Base-by-base conservation (phyloP, 23 red algal genomes). In the Cyanidiococcus yangmingshanensis region DNA sequence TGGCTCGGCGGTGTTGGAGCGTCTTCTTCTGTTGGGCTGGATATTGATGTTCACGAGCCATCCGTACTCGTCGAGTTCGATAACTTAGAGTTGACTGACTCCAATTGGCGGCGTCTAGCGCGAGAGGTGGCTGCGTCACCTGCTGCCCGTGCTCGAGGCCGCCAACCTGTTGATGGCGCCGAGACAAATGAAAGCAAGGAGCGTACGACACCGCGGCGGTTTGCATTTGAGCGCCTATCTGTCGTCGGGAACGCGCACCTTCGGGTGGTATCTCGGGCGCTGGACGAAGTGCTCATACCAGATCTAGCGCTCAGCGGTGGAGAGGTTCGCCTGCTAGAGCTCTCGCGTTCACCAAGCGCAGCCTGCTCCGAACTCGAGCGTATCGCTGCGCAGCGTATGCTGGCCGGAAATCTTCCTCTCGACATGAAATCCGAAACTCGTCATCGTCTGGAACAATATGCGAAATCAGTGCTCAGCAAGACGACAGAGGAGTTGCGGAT, bases 401-500 rank as follows among this genome's bases (percentile, higher is more conserved):
- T 71, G 27, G 27, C 63, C n/a, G 32, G n/a, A 2, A 35, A 32
- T 7, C n/a, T 25, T 2, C 3, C 63, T 25, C 7, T 29, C 7
- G 63, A 30, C 16, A 25, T 71, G 12, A 32, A 25, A 2, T 2
- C 21, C 12, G 63, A 71, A 2, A 71, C 63, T 3, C 63, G 63
- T 25, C 63, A 30, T 25, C 63, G 32, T 17, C 63, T 71, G 12
- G 63, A 71, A 35, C 21, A 25, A 3, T 71, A 71, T 30, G 63
- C 63, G 27, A 25, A 29, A 7, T 17, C 27, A 2, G 63, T 71
- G 27, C 63, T 71, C n/a, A 71, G 63, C 63, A 71, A 71, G 63
- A 71, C n/a, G 7, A 71, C 63, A 12, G 63, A 71, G 27, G 63
- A 71, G 63, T 30, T 71, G 63, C 63, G 63, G n/a, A 35, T 35